Percentiles rank a stretch among this genome's conserved stretches.
Conservation (phyloP, 306 rosid genomes). For the Malus sylvestris region DNA sequence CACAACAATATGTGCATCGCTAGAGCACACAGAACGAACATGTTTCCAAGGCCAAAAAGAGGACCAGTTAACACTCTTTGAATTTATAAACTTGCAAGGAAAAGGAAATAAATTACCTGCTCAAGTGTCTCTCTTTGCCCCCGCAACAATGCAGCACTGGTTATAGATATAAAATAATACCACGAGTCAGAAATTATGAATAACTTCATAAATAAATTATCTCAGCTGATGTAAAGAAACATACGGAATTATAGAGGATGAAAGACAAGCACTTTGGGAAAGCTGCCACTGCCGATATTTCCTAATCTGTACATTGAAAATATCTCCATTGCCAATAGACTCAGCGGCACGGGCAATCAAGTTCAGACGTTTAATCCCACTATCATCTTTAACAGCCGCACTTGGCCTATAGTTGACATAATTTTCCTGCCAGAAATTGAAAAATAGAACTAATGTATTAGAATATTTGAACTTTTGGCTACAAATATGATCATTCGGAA, state of each 20-base stretch:
- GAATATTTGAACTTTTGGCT: not conserved
- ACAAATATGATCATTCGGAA: not conserved
- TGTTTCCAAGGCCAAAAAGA: not conserved
- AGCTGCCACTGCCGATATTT: constrained; percentile 98
- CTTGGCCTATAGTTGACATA: constrained; percentile 84
- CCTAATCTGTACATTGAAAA: constrained; percentile 87
- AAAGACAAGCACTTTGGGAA: constrained; percentile 70
- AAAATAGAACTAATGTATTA: not conserved
- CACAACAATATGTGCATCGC: not conserved
- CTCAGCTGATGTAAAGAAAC: constrained; percentile 32
- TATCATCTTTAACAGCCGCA: constrained; percentile 59
- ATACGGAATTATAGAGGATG: constrained; percentile 87
- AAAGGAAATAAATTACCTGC: constrained; percentile 48
- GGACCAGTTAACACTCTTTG: not conserved
- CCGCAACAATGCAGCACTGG: constrained; percentile 76
- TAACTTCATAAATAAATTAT: not conserved
- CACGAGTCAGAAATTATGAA: constrained; percentile 4
- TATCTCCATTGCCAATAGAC: constrained; percentile 88
- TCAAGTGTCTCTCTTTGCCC: constrained; percentile 81
- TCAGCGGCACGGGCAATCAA: constrained; percentile 85
- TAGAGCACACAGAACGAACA: not conserved
- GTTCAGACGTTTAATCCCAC: constrained; percentile 72
- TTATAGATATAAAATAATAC: constrained; percentile 8
- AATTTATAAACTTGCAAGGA: constrained; percentile 12
- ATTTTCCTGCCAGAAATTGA: constrained; percentile 64